phyloP scores from a whole-genome alignment of 805 yeast genomes.

The Priceomyces fermenticarens region DNA sequence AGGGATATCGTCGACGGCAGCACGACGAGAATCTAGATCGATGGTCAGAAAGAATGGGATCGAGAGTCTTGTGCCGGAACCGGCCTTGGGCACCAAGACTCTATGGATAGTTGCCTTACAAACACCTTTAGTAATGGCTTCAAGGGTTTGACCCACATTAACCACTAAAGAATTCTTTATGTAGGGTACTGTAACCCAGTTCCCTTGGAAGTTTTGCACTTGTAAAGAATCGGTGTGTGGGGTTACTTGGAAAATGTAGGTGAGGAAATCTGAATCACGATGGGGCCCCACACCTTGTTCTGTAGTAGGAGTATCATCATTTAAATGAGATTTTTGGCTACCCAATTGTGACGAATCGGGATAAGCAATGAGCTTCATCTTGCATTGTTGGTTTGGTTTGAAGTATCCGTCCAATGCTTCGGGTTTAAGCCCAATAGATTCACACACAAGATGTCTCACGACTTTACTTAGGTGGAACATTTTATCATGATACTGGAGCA shows the following conservation, averaged over 20 bases:
- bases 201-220: constrained; percentile 52
- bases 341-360: constrained; percentile 40
- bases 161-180: constrained; percentile 49
- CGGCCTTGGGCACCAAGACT: constrained; percentile 43
- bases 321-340: constrained; percentile 18
- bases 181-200: constrained; percentile 56
- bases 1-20: constrained; percentile 28
- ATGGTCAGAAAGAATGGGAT: constrained; percentile 50
- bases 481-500: constrained; percentile 41
- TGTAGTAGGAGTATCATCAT: constrained; percentile 26
- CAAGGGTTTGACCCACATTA: constrained; percentile 60
- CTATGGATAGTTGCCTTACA: constrained; percentile 60
- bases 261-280: constrained; percentile 61
- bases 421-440: constrained; percentile 49
- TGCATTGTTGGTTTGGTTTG: constrained; percentile 49
- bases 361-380: constrained; percentile 55
- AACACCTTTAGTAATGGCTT: constrained; percentile 55
- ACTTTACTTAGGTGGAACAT: constrained; percentile 43
- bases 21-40: constrained; percentile 32
- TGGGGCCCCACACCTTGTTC: constrained; percentile 64
- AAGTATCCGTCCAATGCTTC: constrained; percentile 47
- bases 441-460: constrained; percentile 49
- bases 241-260: constrained; percentile 58
- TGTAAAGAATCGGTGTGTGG: constrained; percentile 48
- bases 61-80: constrained; percentile 40